Base-by-base conservation (phyloP, 1,284 basidiomycete genomes). In the Blastosporella zonata region DNA sequence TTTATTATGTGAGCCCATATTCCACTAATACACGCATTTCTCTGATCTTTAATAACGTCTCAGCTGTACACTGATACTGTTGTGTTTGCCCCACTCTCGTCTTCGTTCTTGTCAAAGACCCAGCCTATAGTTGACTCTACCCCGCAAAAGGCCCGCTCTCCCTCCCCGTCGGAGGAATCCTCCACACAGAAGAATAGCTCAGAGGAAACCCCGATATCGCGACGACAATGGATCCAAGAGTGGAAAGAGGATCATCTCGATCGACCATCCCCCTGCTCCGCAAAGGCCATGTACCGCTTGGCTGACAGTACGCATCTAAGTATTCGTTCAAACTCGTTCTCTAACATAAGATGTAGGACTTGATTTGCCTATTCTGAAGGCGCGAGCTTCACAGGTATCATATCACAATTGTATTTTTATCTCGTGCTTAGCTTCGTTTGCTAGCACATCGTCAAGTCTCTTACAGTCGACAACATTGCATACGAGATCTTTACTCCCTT, bases 401-500 rank as follows among this genome's bases (percentile, higher is more conserved):
- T 20, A 39, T 22, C 12, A 38, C 28, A 3, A 27, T 28, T 31
- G 25, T 35, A n/a, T 37, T n/a, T 38, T 6, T 8, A 10, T 45
- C 13, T 38, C 6, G 15, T 22, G 25, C 52, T 25, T 2, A 36
- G 18, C 34, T 21, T 18, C 2, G 7, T 38, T 21, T 43, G 59
- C 51, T 61, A 87, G 78, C 87, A 93, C 65, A 92, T 95, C 37
- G 71, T 82, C 53, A 82, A 80, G 51, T 84, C 83, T 2, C 73
- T 94, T 36, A 84, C 83, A 0, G 78, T 87, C 3, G 78, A 85
- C 23, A 94, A 93, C 64, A 87, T 94, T 38, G 86, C 88, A 1
- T 87, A 87, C 58, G 92, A 95, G 64, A 82, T 89, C 34, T 95
- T 95, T 60, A 90, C 87, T 4, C 81, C 85, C 0, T 94, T 94